Base-by-base conservation (phyloP, 345 rosid species). In the Erucastrum elatum region DNA sequence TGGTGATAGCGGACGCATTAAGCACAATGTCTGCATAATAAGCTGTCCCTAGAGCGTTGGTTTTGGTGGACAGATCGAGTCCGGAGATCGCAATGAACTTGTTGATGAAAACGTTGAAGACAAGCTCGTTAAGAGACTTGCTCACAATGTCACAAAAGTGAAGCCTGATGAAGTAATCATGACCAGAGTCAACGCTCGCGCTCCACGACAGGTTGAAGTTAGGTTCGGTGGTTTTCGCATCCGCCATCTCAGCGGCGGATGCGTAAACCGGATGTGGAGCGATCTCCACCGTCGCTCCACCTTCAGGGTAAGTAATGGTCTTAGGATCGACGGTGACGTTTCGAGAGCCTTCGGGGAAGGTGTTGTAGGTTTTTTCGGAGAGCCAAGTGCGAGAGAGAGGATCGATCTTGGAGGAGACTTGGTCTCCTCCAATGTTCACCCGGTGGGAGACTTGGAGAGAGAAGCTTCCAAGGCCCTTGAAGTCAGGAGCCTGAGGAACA, bases 61-160 rank as follows among this genome's bases (percentile, higher is more conserved):
- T 83, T 60, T 74, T 76, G 1, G 88, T 37, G 0, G 92, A 85
- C 29, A 94, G 93, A 51, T 92, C 93, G 2, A 92, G 86, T 34
- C 76, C 66, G 0, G 85, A 80, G 1, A 76, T 79, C 1, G 80
- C 93, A 56, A 79, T 72, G 33, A 87, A n/a, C 25, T 68, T 82
- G 81, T 92, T 94, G 30, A 94, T 82, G 64, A 80, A 92, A 29
- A 92, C 86, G 8, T 87, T 85, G 84, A 92, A 88, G 81, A 86
- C 80, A 34, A 94, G 76, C 6, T 89, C 90, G 64, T 89, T 84
- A 7, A 84, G 88, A 64, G 84, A 81, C 77, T 83, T 80, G 87
- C 97, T 94, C 6, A 87, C 87, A 73, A 94, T 87, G 84, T 94
- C 96, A 79, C 97, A 89, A 71, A 94, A 94, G 68, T 92, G 97